Evolutionary conservation across 805 yeast genomes (phyloP).

Genomic region (Jamesozyma piceae): DNA sequence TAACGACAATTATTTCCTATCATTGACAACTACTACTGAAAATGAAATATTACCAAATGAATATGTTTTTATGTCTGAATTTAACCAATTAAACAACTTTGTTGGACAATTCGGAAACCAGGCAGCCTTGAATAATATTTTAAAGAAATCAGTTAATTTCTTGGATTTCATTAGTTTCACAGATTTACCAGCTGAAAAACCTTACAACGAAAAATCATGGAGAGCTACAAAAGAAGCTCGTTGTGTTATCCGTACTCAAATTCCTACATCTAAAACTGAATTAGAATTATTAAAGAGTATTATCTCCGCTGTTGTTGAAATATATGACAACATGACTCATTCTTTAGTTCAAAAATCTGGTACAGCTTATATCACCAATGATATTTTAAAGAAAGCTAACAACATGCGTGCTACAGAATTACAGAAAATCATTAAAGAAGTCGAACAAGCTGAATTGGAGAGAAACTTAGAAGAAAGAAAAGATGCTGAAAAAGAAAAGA

Average conservation of each 20-base stretch:
- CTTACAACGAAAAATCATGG: conserved; percentile 49
- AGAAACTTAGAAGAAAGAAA: conserved; percentile 60
- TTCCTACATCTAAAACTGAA: conserved; percentile 44
- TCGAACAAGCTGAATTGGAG: conserved; percentile 59
- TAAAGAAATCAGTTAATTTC: conserved; percentile 36
- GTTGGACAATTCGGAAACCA: conserved; percentile 23
- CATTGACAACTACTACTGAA: conserved; percentile 76
- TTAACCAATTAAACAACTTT: conserved; percentile 65
- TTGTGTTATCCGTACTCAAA: conserved; percentile 44
- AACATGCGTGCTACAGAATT: conserved; percentile 70
- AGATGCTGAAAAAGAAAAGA: conserved; percentile 56
- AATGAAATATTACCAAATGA: conserved; percentile 58
- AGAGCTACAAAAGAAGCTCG: conserved; percentile 40
- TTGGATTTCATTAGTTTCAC: conserved; percentile 70
- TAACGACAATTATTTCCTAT: conserved; percentile 67
- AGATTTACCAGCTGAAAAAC: conserved; percentile 72
- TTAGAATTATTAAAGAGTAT: conserved; percentile 41
- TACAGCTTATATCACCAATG: conserved; percentile 55
- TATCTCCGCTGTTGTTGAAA: conserved; percentile 45
- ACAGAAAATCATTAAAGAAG: conserved; percentile 57
- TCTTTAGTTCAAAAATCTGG: conserved; percentile 30
- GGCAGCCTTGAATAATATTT: conserved; percentile 31
- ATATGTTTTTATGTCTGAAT: conserved; percentile 84
- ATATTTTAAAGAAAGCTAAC: conserved; percentile 64
- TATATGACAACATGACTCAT: conserved; percentile 49